Evolutionary conservation across 176 grass and related monocot species (phyloP).

Genomic region (Cenchrus purpureus): DNA sequence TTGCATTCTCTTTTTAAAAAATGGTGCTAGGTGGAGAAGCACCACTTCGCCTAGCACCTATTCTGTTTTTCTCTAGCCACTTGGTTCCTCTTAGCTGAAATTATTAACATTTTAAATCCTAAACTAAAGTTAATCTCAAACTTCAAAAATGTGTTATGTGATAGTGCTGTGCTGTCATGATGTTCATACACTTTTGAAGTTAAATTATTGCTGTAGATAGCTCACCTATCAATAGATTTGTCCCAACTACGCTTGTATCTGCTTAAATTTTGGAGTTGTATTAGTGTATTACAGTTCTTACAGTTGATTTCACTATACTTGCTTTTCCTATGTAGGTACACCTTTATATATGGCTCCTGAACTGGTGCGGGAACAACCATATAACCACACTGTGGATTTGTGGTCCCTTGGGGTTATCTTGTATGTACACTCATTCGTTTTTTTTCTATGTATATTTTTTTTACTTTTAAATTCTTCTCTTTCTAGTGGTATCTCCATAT

Average conservation of each 20-base stretch:
- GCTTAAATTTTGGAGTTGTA: neutral
- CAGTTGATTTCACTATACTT: conserved; percentile 32
- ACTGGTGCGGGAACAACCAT: conserved; percentile 93
- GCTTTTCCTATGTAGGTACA: conserved; percentile 60
- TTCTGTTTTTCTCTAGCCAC: neutral
- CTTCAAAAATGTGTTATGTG: neutral
- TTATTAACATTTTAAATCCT: neutral
- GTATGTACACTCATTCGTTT: conserved; percentile 45
- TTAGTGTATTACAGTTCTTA: too few species aligned
- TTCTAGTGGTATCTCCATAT: neutral
- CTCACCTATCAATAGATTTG: neutral
- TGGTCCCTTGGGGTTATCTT: conserved; percentile 99
- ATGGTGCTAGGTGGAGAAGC: neutral
- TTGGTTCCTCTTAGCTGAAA: neutral
- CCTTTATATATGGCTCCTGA: conserved; percentile 99
- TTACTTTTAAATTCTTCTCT: conserved; percentile 16
- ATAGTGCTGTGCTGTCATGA: neutral
- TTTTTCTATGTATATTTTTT: neutral
- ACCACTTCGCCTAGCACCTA: neutral
- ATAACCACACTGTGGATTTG: conserved; percentile 95
- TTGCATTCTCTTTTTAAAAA: neutral
- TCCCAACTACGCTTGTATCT: neutral
- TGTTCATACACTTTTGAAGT: neutral
- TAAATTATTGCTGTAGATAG: neutral
- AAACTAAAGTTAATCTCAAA: neutral